Conservation (phyloP, 179 eudicot species). For the Carnegiea gigantea region DNA sequence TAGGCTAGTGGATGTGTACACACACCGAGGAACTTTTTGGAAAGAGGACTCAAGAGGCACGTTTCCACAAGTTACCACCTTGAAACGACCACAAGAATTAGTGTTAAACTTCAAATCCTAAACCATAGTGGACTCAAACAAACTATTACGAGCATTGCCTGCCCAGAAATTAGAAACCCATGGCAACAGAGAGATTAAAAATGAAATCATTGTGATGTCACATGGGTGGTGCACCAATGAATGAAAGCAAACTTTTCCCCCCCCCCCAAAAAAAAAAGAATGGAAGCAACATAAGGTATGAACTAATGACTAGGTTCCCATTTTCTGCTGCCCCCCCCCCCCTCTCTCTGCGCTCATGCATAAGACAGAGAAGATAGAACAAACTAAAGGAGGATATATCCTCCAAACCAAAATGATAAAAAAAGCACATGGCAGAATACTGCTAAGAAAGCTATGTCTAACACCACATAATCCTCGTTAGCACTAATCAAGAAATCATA, state of each 20-base stretch:
- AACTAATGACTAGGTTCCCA: background rate
- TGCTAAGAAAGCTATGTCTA: background rate
- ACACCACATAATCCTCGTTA: background rate
- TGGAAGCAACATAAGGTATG: background rate
- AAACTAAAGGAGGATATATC: background rate
- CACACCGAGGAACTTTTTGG: conserved; percentile 80
- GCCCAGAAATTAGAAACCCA: background rate
- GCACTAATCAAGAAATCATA: background rate
- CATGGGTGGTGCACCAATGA: background rate
- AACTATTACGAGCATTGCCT: too few relatives aligned
- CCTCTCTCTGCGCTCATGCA: background rate
- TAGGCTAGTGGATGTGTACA: conserved; percentile 81
- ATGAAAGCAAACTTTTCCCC: background rate
- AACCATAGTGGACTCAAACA: too few relatives aligned
- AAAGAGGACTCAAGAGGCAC: conserved; percentile 90
- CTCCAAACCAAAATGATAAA: background rate
- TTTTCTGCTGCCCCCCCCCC: too few relatives aligned
- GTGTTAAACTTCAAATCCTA: background rate
- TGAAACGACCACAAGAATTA: conserved; percentile 13
- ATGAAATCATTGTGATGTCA: background rate
- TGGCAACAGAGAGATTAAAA: background rate
- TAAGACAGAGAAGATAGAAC: background rate
- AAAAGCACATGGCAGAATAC: background rate
- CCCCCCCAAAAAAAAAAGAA: background rate
- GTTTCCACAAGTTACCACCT: conserved; percentile 97